These are phyloP conservation scores for Saccharomyces pastorianus DNA, from an alignment of 1,139 yeast species.

Conservation along the genomic window DNA sequence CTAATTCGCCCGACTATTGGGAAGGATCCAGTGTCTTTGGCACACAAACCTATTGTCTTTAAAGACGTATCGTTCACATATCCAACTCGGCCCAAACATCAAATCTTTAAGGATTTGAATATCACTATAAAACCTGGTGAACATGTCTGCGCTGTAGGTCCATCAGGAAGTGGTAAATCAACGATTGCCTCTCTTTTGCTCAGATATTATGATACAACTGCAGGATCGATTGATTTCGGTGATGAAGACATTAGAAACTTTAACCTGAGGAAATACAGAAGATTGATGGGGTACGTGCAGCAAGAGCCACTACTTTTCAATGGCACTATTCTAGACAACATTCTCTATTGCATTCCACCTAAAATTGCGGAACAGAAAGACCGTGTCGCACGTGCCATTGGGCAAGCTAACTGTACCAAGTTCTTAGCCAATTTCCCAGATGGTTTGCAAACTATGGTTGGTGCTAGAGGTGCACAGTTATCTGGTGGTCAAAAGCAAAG, in stretches of 20 bases:
- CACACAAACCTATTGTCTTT: conserved; percentile 51
- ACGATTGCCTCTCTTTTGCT: conserved; percentile 69
- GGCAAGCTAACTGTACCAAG: conserved; percentile 58
- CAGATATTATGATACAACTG: conserved; percentile 54
- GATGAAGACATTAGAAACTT: conserved; percentile 55
- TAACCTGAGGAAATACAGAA: conserved; percentile 64
- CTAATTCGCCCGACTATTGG: conserved; percentile 54
- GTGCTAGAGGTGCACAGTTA: conserved; percentile 79
- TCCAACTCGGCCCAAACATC: conserved; percentile 80
- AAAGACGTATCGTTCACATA: conserved; percentile 63
- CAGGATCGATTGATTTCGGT: conserved; percentile 61
- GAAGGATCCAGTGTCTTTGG: conserved; percentile 34
- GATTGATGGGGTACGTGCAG: conserved; percentile 74
- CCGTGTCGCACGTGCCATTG: conserved; percentile 25
- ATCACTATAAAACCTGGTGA: conserved; percentile 60
- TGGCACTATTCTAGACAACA: conserved; percentile 71
- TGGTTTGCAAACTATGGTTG: conserved; percentile 74
- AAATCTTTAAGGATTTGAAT: conserved; percentile 56
- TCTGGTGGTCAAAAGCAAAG: conserved; percentile 87
- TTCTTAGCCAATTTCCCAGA: conserved; percentile 72
- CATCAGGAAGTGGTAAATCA: conserved; percentile 88
- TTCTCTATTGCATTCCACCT: conserved; percentile 55
- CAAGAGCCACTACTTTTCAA: conserved; percentile 82
- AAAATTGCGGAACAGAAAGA: conserved; percentile 39
- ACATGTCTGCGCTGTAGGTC: conserved; percentile 83